Evolutionary conservation across 1,139 yeast species (phyloP), one percentile per base, ranked within the genome.

Genomic region (Hemisphaericaspora xylofermentans): DNA sequence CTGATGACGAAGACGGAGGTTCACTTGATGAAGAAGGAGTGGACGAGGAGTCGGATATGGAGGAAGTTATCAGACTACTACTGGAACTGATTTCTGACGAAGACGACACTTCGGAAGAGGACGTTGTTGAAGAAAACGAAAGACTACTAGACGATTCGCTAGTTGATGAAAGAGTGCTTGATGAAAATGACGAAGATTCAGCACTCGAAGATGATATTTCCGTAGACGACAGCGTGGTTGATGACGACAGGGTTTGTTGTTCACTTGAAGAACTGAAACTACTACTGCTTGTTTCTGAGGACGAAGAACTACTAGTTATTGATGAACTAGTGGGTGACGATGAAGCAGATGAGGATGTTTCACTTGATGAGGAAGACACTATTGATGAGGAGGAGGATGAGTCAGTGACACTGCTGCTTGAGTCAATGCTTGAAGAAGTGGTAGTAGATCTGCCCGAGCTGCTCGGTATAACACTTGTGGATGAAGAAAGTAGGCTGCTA

Each of bases 1-100:
- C 38, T 27, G 47, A 40, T 12, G 38, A 33, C 13, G 40, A 38
- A 19, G 33, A 19, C 22, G 22, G 29, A 29, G 39, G 19, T 25
- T 38, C 32, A 17, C 30, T 27, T 14, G 15, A 27, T 27, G 30
- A 27, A 6, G 14, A 28, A 19, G 8, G 22, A 19, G 8, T 19
- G 22, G 22, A 19, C 22, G 22, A 19, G 22, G 22, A 19, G 22
- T 19, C 22, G 8, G 22, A 19, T 19, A 8, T 19, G 22, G 18
- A 14, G 5, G 31, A 28, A 7, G 31, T 6, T 4, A n/a, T 8
- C 35, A 6, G 24, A 15, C 21, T 15, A 9, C 19, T n/a, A 22
- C 35, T 32, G 12, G 46, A 28, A 5, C 33, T 14, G 8, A 12
- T 21, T 17, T 37, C 26, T n/a, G 27, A 36, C 3, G 39, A 21